phyloP scores from a whole-genome alignment of 176 grass and related monocot genomes.

The Eleusine coracana region DNA sequence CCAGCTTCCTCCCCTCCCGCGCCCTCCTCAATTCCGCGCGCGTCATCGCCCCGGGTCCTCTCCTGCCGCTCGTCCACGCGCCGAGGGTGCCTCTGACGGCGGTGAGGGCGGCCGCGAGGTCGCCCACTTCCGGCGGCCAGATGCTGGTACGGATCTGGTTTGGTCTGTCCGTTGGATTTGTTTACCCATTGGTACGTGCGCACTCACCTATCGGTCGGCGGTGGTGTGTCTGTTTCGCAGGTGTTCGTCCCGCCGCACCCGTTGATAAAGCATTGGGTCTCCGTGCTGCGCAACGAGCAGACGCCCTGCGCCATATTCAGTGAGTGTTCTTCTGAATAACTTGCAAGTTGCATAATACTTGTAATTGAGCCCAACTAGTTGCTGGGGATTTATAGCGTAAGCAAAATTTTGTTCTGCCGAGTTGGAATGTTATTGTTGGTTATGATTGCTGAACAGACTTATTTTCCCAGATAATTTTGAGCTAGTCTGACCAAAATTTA shows the following conservation, averaged over 20 bases:
- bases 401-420: not conserved
- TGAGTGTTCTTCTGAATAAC: constrained; percentile 52
- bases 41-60: not conserved
- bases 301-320: constrained; percentile 89
- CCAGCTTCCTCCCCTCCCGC: not conserved
- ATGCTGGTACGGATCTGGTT: constrained; percentile 77
- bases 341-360: not conserved
- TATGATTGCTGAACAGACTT: not conserved
- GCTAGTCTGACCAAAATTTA: not conserved
- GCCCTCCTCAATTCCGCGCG: constrained; percentile 26
- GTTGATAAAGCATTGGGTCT: constrained; percentile 95
- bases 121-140: constrained; percentile 62
- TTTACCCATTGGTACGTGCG: constrained; percentile 33
- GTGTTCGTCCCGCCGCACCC: constrained; percentile 97
- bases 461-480: not conserved
- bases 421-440: not conserved
- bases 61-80: constrained; percentile 5
- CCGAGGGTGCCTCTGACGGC: constrained; percentile 33
- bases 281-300: constrained; percentile 96
- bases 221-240: constrained; percentile 46
- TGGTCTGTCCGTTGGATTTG: not conserved
- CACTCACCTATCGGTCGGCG: constrained; percentile 21
- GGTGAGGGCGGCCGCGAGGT: constrained; percentile 45
- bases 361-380: not conserved
- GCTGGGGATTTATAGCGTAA: constrained; percentile 7